Conservation (phyloP, 179 eudicot species). For the Heliamphora pulchella region DNA sequence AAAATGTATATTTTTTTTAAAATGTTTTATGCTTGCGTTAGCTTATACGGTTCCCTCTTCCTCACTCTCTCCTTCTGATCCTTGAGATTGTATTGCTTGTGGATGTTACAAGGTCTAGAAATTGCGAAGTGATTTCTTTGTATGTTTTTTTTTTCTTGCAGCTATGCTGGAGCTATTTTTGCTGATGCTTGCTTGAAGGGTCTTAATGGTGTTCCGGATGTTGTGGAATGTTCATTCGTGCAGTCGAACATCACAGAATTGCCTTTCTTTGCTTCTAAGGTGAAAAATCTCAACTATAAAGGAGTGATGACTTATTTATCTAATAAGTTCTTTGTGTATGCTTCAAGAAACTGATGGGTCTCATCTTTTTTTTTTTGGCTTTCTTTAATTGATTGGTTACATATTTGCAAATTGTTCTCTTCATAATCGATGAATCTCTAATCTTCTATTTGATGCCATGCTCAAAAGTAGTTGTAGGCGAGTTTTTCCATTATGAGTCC, state of each 20-base stretch:
- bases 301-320: neutral
- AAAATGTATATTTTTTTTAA: too few species aligned
- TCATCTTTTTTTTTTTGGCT: neutral
- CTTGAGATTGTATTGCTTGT: neutral
- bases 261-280: constrained; percentile 99
- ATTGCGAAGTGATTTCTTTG: neutral
- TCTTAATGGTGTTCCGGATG: constrained; percentile 95
- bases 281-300: constrained; percentile 11
- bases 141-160: constrained; percentile 23
- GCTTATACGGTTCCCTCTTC: neutral
- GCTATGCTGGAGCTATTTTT: constrained; percentile 94
- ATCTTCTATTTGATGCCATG: neutral
- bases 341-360: neutral
- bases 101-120: neutral
- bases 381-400: neutral
- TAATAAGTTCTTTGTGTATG: too few species aligned
- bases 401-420: neutral
- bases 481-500: neutral
- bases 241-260: constrained; percentile 73
- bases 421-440: neutral
- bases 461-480: neutral
- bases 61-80: neutral
- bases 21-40: neutral
- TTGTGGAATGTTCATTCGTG: constrained; percentile 84
- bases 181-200: constrained; percentile 99